Base-by-base conservation (phyloP, 2,329 filamentous ascomycete species). In the Penicillium sp. region DNA sequence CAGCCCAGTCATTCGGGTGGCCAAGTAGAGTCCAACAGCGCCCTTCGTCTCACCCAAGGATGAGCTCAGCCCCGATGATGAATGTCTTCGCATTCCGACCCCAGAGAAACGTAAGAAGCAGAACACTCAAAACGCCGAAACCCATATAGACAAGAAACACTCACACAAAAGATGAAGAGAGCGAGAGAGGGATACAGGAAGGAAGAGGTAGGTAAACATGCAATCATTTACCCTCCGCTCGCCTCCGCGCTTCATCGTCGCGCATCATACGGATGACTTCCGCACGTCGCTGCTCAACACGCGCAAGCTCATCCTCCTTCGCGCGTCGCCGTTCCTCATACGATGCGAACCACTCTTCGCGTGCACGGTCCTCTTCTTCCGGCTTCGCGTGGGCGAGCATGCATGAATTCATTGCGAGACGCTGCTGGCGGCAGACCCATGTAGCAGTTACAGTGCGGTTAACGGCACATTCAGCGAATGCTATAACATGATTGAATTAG, bases 331-430 rank as follows among this genome's bases (percentile, higher is more conserved):
- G 81, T 76, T 91, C 84, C 64, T 90, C 79, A 47, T 90, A 82
- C 60, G 84, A 81, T 47, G 85, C 84, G 73, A 97, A 97, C 94
- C 94, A 99, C 71, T 97, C 91, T 73, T 91, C 89, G 48, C 94
- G 81, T 60, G 94, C 94, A 23, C 85, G 86, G 76, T 99, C 94
- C 74, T 95, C 84, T 71, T 95, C 90, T 51, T 83, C 85, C 60
- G 86, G 89, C 60, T 90, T 95, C 51, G 93, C 92, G 76, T 95
- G 88, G 52, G 81, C 75, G 63, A 92, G 81, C 91, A 99, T 97
- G 78, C 94, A 99, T 58, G 79, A 81, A 77, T 99, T 99, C 94
- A 99, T 99, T 34, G 82, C 80, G 59, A 87, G 85, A 67, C 91
- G 88, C 68, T 92, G 82, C 45, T 81, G 76, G 50, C 91, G 87